Evolutionary conservation across 305 asterid genomes (phyloP).

Genomic region (Plantago rigida): DNA sequence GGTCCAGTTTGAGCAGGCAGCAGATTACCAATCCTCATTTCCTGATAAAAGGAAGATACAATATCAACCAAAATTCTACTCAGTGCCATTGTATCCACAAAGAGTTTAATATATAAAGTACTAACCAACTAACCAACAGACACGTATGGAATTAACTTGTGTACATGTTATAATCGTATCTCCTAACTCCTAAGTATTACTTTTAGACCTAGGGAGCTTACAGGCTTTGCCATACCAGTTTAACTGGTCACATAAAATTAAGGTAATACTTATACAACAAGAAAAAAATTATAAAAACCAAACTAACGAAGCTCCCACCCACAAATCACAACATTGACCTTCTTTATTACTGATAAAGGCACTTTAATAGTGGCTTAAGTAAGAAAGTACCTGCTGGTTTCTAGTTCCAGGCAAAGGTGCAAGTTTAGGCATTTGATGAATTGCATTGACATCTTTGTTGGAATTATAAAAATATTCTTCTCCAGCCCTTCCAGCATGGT

Average conservation of each 20-base stretch:
- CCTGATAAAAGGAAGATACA: slow-evolving; percentile 41
- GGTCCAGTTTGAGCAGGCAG: slow-evolving; percentile 42
- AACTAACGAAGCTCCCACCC: no score
- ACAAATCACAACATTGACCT: no score
- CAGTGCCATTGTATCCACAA: slow-evolving; percentile 5
- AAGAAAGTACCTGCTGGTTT: slow-evolving; percentile 54
- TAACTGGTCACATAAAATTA: no score
- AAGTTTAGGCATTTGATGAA: slow-evolving; percentile 68
- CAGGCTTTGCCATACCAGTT: no score
- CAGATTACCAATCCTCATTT: slow-evolving; percentile 54
- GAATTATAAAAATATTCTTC: slow-evolving; percentile 46
- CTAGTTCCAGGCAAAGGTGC: slow-evolving; percentile 68
- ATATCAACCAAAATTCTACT: slow-evolving; percentile 16
- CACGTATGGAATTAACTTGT: no score
- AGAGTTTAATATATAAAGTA: slow-evolving; percentile 1
- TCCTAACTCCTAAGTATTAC: not conserved
- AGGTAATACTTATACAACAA: no score
- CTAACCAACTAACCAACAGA: not conserved
- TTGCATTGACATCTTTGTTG: slow-evolving; percentile 42
- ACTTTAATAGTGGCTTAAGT: slow-evolving; percentile 6
- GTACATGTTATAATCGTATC: no score
- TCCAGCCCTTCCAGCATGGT: slow-evolving; percentile 51
- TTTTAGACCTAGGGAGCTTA: not conserved
- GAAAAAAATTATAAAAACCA: no score
- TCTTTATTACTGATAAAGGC: not conserved